Evolutionary conservation across 1,139 yeast genomes (phyloP).

Genomic region (Yamadazyma songkhlaensis): DNA sequence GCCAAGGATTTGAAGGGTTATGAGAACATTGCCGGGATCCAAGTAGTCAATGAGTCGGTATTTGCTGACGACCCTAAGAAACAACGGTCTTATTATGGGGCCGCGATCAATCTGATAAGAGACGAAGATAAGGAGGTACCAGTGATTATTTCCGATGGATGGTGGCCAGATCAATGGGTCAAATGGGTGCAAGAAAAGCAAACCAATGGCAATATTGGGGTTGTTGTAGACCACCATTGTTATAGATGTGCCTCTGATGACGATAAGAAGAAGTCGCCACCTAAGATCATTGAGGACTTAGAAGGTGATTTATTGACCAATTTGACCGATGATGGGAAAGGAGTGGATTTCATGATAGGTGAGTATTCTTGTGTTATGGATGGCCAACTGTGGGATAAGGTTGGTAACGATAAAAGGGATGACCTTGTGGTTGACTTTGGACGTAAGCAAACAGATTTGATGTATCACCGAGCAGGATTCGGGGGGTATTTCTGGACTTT

Average conservation of each 20-base stretch:
- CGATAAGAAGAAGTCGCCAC: conserved; percentile 66
- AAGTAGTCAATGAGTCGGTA: conserved; percentile 81
- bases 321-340: conserved; percentile 40
- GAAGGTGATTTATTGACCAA: conserved; percentile 51
- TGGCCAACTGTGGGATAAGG: conserved; percentile 65
- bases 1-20: conserved; percentile 54
- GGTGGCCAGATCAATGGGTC: conserved; percentile 86
- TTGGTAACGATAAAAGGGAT: conserved; percentile 43
- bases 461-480: conserved; percentile 51
- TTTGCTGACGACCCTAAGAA: conserved; percentile 49
- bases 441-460: conserved; percentile 37
- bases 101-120: conserved; percentile 64
- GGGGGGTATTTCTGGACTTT: conserved; percentile 91
- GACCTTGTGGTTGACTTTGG: conserved; percentile 39
- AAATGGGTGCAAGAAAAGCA: conserved; percentile 55
- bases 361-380: conserved; percentile 91
- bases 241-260: conserved; percentile 82
- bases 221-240: conserved; percentile 79
- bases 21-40: conserved; percentile 79
- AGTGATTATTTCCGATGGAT: conserved; percentile 83
- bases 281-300: conserved; percentile 59
- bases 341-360: conserved; percentile 78
- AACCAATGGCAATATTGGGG: conserved; percentile 45
- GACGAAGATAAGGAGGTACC: conserved; percentile 58
- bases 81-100: conserved; percentile 64